Conservation (phyloP, 768 basidiomycete genomes). For the Mycena albidolilacea region DNA sequence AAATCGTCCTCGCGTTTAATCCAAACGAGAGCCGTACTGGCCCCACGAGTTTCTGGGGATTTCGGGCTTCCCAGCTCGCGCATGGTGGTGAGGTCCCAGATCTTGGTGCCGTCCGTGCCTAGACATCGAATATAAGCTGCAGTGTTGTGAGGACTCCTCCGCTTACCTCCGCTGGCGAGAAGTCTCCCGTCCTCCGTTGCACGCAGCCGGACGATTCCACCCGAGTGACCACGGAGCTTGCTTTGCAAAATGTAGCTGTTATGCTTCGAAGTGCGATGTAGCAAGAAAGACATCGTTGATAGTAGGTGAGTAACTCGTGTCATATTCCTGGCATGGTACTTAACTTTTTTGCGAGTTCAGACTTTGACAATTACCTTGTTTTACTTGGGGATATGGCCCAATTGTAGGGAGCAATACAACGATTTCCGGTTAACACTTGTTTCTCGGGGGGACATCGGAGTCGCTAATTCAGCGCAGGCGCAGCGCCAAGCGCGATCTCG, state of each 20-base stretch:
- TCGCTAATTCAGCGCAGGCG: too few relatives aligned
- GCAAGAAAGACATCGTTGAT: slow-evolving; percentile 24
- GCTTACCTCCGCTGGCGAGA: slow-evolving; percentile 36
- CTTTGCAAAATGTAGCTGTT: slow-evolving; percentile 21
- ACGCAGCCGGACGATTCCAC: slow-evolving; percentile 29
- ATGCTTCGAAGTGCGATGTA: slow-evolving; percentile 23
- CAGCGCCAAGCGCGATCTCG: too few relatives aligned
- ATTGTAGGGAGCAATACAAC: neutral
- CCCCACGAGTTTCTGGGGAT: slow-evolving; percentile 27
- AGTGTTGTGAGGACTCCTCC: neutral
- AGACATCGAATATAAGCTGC: neutral
- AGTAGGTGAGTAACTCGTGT: slow-evolving; percentile 19
- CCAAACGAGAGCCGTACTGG: slow-evolving; percentile 39
- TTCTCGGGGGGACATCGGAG: slow-evolving; percentile 5
- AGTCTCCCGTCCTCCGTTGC: slow-evolving; percentile 33
- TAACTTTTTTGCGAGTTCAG: slow-evolving; percentile 17
- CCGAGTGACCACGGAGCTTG: slow-evolving; percentile 34
- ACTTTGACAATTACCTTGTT: slow-evolving; percentile 13
- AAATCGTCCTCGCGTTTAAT: slow-evolving; percentile 38
- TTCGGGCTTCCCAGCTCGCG: slow-evolving; percentile 21
- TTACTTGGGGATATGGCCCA: slow-evolving; percentile 1
- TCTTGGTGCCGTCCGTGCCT: slow-evolving; percentile 37
- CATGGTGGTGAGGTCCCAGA: slow-evolving; percentile 33
- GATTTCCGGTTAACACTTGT: slow-evolving; percentile 15
- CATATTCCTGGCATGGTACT: slow-evolving; percentile 1